These are phyloP conservation scores for Alliaria petiolata DNA, from an alignment of 345 rosid species.

Conservation along the genomic window DNA sequence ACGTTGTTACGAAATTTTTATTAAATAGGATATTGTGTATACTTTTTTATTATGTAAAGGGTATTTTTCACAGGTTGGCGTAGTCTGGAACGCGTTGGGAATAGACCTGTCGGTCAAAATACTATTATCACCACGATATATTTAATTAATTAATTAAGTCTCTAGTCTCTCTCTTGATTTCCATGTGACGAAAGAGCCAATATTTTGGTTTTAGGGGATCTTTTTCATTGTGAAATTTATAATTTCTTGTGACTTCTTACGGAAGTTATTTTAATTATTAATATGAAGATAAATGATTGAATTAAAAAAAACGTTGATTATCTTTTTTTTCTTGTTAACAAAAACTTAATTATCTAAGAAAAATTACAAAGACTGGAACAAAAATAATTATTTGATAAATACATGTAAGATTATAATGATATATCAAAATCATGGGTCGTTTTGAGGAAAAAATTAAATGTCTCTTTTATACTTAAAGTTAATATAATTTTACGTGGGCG, in stretches of 20 bases:
- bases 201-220: not conserved
- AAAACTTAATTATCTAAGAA: not conserved
- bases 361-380: not conserved
- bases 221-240: not conserved
- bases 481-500: no score
- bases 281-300: not conserved
- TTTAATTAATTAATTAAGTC: not conserved
- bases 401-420: no score
- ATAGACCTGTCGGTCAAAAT: not conserved
- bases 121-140: not conserved
- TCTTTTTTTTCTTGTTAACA: no score
- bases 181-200: not conserved
- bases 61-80: not conserved
- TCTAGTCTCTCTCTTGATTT: not conserved
- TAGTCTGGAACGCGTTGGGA: conserved; percentile 2
- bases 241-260: not conserved
- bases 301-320: no score
- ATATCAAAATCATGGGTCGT: no score
- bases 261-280: not conserved
- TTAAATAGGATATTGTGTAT: not conserved
- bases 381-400: no score
- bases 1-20: not conserved
- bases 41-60: not conserved
- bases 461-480: no score
- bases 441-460: no score